Evolutionary conservation across 164 flowering plant species (phyloP), one percentile per base, ranked within the genome.

Genomic region (Vitis rupestris): DNA sequence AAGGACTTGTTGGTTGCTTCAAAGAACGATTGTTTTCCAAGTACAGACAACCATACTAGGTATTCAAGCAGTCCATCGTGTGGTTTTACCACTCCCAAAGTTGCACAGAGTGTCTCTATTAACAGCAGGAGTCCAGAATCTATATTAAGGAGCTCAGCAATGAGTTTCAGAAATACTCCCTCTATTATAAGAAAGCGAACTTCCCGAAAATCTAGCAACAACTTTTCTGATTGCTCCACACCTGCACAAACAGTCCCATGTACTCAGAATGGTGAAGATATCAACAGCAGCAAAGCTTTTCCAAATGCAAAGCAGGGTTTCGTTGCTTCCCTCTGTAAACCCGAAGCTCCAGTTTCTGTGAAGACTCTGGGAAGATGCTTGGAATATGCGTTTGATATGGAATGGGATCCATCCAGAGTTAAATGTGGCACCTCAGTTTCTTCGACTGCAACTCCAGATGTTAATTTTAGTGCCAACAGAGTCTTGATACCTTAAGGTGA

Each of bases 111-210:
- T 17, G 63, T 52, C 68, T 37, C 65, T 63, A 29, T 27, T n/a
- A 79, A 50, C 49, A 12, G 30, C 55, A 47, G 65, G 31, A 76
- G 79, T 68, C 77, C 79, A 60, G 79, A 72, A 16, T 80, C 78
- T 44, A 63, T 73, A 31, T 58, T 81, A 57, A 81, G 77, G 73
- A 75, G 53, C 9, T 73, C 73, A 51, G 81, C 78, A 44, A 58
- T 66, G 73, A 75, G 72, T 64, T 78, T 72, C 58, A 65, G 66
- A 58, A 75, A 71, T 23, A 78, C 78, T 27, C 84, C 81, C 62
- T 81, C 79, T 9, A 75, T 81, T 30, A 78, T 81, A 64, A 69
- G 79, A 44, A 81, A 71, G 68, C 68, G 72, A 50, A 53, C 61
- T 65, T 60, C 6, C 64, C 65, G 29, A 52, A 61, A 75, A 64